phyloP scores from a whole-genome alignment of 805 yeast species.

The Myxozyma sirexii region DNA sequence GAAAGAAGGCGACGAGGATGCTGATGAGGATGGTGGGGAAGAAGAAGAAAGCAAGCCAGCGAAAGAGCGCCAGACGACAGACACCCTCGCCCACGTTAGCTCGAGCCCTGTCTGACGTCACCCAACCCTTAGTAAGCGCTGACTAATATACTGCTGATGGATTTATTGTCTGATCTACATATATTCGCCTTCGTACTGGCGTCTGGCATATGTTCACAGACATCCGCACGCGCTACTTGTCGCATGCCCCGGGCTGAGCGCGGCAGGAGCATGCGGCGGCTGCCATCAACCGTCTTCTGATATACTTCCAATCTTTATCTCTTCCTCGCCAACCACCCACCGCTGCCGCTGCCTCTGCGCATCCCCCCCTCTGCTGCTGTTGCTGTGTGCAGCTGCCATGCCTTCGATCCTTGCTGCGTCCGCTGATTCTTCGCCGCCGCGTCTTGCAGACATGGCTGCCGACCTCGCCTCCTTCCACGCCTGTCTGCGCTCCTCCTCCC shows the following conservation, averaged over 20 bases:
- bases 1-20: conserved; percentile 1
- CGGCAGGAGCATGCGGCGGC: too few species aligned
- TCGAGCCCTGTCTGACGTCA: conserved; percentile 4
- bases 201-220: too few species aligned
- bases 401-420: conserved; percentile 2
- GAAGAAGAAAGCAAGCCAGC: background rate
- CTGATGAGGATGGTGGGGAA: background rate
- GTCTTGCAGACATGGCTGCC: conserved; percentile 12
- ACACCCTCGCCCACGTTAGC: background rate
- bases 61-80: background rate
- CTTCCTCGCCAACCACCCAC: background rate
- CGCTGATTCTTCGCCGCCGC: conserved; percentile 8
- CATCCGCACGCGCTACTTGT: too few species aligned
- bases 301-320: too few species aligned
- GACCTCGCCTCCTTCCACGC: conserved; percentile 42
- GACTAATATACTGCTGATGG: background rate
- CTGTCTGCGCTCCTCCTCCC: conserved; percentile 40
- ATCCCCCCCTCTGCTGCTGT: background rate
- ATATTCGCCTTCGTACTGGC: too few species aligned
- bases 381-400: conserved; percentile 1
- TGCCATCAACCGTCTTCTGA: too few species aligned
- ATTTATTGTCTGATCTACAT: too few species aligned
- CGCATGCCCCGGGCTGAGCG: too few species aligned
- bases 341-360: background rate
- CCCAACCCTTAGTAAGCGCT: background rate